Evolutionary conservation across 1,284 basidiomycete species (phyloP), one percentile per base, ranked within the genome.

Genomic region (Coniophora puteana): DNA sequence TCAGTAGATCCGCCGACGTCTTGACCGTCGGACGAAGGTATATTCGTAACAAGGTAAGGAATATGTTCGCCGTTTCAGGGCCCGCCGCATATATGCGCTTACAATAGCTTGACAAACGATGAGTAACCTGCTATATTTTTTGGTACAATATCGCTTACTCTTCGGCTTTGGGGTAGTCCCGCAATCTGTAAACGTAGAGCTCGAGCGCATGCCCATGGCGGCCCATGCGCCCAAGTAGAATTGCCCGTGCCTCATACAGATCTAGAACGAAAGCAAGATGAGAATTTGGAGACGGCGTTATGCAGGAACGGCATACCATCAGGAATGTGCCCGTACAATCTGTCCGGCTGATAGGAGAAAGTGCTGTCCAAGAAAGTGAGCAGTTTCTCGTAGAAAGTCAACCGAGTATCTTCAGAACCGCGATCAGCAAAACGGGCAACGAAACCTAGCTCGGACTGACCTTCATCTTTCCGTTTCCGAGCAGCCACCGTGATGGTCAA

Each of bases 161-260:
- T 67, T 98, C 95, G 0, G 96, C 96, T 45, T 89, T 89, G 11
- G 65, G 49, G 58, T 85, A 89, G 57, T 95, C 89, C 25, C 82
- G 73, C 21, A 97, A 69, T 32, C 81, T 79, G 56, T 95, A 87
- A 1, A 94, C 93, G 59, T 98, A 98, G 20, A 96, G 79, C 55
- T 91, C 86, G 18, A 99, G 76, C 0, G 95, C 95, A 45, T 86
- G 89, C 51, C 95, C 90, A 54, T 99, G 93, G 45, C 90, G 82
- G 1, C 90, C 92, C 45, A 98, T 73, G 16, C 89, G 78, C 3
- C 95, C 96, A 4, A 98, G 70, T 4, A 99, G 72, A 41, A 95
- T 80, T 0, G 96, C 95, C 27, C 93, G 81, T 1, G 90, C 91
- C 58, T 95, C 89, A 45, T 78, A 89, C 36, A 93, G 69, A 50